A percentile compares a stretch with the other conserved stretches of the same genome.
phyloP scores from a whole-genome alignment of 805 yeast species.

The Teunomyces gatunensis region DNA sequence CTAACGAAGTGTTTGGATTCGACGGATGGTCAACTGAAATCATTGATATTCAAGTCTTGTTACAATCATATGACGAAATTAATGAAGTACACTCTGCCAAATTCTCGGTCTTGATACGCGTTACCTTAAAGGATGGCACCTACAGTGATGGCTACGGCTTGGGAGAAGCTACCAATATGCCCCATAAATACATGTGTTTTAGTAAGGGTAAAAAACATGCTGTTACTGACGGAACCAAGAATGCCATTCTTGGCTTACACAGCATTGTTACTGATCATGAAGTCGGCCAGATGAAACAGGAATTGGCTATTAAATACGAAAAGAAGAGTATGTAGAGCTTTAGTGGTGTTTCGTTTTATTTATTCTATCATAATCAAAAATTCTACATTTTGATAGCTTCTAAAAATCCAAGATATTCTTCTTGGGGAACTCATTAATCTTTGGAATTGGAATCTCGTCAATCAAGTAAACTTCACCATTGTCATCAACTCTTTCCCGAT shows the following conservation, averaged over 20 bases:
- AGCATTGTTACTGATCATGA: conserved; percentile 28
- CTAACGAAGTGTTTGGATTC: conserved; percentile 54
- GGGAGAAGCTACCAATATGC: conserved; percentile 34
- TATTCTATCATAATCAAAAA: background rate
- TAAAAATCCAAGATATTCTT: conserved; percentile 58
- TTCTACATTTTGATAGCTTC: conserved; percentile 7
- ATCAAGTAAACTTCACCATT: conserved; percentile 78
- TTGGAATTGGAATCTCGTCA: conserved; percentile 74
- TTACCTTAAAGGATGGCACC: conserved; percentile 46
- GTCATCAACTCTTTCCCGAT: conserved; percentile 86
- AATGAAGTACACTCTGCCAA: conserved; percentile 19
- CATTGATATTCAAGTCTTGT: conserved; percentile 17
- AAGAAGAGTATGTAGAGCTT: background rate
- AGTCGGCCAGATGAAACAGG: background rate
- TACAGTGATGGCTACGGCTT: conserved; percentile 33
- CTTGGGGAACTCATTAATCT: conserved; percentile 59
- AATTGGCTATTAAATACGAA: background rate
- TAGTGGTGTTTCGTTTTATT: background rate
- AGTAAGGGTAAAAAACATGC: conserved; percentile 48
- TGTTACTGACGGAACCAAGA: conserved; percentile 42
- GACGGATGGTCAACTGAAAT: conserved; percentile 57
- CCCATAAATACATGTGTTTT: conserved; percentile 32
- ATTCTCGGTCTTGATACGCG: conserved; percentile 28
- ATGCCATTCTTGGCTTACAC: conserved; percentile 39
- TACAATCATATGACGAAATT: conserved; percentile 20